A percentile compares a stretch with the other conserved stretches of the same genome.
Evolutionary conservation across 1,139 yeast genomes (phyloP).

Genomic region (Blastobotrys aristatus): DNA sequence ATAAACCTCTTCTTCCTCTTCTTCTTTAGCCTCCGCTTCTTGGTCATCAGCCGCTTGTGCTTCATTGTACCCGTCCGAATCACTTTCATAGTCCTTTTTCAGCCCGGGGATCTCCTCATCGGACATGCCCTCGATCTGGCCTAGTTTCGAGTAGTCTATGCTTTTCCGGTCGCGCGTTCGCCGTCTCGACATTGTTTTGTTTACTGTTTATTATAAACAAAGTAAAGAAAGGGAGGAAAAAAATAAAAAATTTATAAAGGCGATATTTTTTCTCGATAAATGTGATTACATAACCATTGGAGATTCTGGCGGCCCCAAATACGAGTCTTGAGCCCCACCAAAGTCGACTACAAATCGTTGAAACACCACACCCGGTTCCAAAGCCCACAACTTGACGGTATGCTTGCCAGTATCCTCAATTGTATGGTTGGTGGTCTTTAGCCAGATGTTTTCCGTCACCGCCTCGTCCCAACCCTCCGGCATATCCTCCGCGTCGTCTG

Average conservation of each 20-base stretch:
- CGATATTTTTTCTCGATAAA: no score
- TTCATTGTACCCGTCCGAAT: constrained; percentile 23
- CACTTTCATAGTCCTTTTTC: constrained; percentile 16
- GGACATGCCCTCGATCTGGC: constrained; percentile 20
- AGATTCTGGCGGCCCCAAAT: constrained; percentile 22
- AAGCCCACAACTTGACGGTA: constrained; percentile 18
- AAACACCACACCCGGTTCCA: constrained; percentile 22
- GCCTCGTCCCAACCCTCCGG: constrained; percentile 22
- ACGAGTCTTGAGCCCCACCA: constrained; percentile 21
- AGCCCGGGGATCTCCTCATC: constrained; percentile 18
- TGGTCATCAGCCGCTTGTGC: constrained; percentile 17
- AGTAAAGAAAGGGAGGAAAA: not conserved
- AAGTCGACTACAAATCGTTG: constrained; percentile 22
- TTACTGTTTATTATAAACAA: not conserved
- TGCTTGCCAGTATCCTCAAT: constrained; percentile 17
- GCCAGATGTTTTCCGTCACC: constrained; percentile 21
- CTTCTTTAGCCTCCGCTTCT: constrained; percentile 18
- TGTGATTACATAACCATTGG: no score
- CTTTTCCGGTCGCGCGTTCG: constrained; percentile 21
- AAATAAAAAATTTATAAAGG: no score
- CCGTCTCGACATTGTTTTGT: constrained; percentile 5
- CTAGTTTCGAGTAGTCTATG: constrained; percentile 25
- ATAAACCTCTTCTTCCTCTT: constrained; percentile 15
- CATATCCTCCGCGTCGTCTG: constrained; percentile 14
- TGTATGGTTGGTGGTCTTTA: constrained; percentile 13